Base-by-base conservation (phyloP, 352 stramenopile species). In the Pythium sp. region DNA sequence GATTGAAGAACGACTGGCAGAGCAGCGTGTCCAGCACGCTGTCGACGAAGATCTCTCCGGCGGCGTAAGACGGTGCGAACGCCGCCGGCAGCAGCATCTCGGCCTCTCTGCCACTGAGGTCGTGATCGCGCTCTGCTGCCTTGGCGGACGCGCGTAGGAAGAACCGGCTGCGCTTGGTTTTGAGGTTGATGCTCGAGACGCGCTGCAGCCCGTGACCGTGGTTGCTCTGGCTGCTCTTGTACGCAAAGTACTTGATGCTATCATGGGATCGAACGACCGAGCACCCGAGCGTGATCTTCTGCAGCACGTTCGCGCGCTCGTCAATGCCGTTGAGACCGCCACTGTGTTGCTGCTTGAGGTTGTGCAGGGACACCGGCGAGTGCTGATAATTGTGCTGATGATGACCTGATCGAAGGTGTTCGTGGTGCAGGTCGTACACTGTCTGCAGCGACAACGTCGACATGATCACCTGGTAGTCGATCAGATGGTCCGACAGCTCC, bases 1-100 rank as follows among this genome's bases (percentile, higher is more conserved):
- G 81, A 55, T 89, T 91, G 71, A 89, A 89, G 71, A 90, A 91
- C 26, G 83, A 86, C 64, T 89, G 81, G 58, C 83, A 91, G 11
- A 91, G 74, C 60, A 89, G 69, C 46, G 76, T 85, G 76, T 89
- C 81, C 30, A 91, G 70, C 15, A 85, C 75, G 46, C 70, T 81
- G 62, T 88, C 80, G 24, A 91, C 78, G 54, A 89, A 87, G 47
- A 88, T 74, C 32, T 87, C 79, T 6, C 81, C 82, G 2, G 82
- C 80, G 1, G 82, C 78, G 53, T 85, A 89, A 11, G 78, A 78
- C 14, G 78, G 75, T 3, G 78, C 67, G 60, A 89, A 86, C 18
- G 72, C 67, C 1, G 74, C 67, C 2, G 73, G 75, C 24, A 74
- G 70, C 5, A 78, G 66, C 34, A 70, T 54, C 26, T 79, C 72